Conservation (phyloP, 2,329 filamentous ascomycete genomes). For the Aspergillus tamarii region DNA sequence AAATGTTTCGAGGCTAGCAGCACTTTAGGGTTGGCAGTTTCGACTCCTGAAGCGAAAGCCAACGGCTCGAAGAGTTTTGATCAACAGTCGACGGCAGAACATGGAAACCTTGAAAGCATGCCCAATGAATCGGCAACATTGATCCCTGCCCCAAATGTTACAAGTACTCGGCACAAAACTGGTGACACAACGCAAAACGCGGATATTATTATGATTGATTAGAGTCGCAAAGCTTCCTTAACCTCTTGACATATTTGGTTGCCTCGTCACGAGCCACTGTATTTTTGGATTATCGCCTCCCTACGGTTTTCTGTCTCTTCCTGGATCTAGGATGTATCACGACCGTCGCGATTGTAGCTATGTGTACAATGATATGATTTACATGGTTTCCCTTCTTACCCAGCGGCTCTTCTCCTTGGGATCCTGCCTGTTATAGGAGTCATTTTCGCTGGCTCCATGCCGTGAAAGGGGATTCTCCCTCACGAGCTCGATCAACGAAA, state of each 20-base stretch:
- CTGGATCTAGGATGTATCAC: not conserved
- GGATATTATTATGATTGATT: slow-evolving; percentile 45
- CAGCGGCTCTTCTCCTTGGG: not conserved
- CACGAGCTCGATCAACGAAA: not conserved
- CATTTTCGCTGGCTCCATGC: not conserved
- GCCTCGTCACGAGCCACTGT: not conserved
- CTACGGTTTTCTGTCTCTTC: not conserved
- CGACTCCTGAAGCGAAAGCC: not conserved
- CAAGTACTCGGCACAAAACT: slow-evolving; percentile 2
- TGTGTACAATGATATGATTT: not conserved
- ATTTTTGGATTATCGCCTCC: not conserved
- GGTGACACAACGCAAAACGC: slow-evolving; percentile 18
- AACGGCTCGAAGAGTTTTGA: not conserved
- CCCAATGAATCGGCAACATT: not conserved
- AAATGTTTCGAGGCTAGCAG: slow-evolving; percentile 28
- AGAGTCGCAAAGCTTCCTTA: not conserved
- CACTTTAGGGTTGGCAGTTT: not conserved
- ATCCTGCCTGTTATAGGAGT: too few species aligned
- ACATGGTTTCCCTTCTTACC: not conserved
- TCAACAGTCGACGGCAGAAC: not conserved
- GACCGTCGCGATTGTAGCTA: not conserved
- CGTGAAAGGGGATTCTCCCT: not conserved
- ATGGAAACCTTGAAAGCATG: not conserved
- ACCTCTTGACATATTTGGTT: not conserved
- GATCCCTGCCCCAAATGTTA: not conserved